Evolutionary conservation across 306 rosid species (phyloP), one percentile per base, ranked within the genome.

Genomic region (Glycine tomentella): DNA sequence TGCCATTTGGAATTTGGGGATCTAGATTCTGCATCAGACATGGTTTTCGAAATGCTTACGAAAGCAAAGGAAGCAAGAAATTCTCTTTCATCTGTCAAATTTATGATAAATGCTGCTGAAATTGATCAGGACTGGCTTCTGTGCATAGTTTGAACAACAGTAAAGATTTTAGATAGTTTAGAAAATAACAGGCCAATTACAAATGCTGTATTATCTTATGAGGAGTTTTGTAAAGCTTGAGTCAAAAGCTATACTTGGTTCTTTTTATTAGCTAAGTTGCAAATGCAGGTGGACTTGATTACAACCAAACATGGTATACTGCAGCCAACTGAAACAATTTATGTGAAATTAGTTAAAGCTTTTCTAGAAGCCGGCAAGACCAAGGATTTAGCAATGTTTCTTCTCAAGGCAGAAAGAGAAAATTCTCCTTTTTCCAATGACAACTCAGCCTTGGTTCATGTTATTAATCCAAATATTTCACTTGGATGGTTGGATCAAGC

Each of bases 401-500:
- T 94, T 70, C 80, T 90, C 81, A 86, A 86, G 75, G 92, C 88
- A 49, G 96, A 86, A 78, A 88, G 82, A 82, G 94, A 88, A 86
- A 90, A 90, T 80, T 90, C 88, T 44, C 94, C 92, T 0, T 92
- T 88, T 75, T 92, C 92, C 72, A 90, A 85, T 50, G 97, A 94
- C 53, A 85, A 90, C 78, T 92, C 94, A 16, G 72, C 87, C 44
- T 85, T 94, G 78, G 93, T 90, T 84, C 94, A 92, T 81, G 97
- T 91, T 74, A 88, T 90, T 45, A 91, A 91, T 86, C 75, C 97
- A 13, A 90, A 97, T 81, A 92, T 92, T 73, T 88, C 87, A 9
- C 90, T 88, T 69, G 97, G 97, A 80, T 87, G 94, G 96, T 87
- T 94, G 83, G 98, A 92, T 80, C 89, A 94, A 81, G 97, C 97